Conservation (phyloP, 2,329 filamentous ascomycete genomes). For the Ophiostoma perfectum region DNA sequence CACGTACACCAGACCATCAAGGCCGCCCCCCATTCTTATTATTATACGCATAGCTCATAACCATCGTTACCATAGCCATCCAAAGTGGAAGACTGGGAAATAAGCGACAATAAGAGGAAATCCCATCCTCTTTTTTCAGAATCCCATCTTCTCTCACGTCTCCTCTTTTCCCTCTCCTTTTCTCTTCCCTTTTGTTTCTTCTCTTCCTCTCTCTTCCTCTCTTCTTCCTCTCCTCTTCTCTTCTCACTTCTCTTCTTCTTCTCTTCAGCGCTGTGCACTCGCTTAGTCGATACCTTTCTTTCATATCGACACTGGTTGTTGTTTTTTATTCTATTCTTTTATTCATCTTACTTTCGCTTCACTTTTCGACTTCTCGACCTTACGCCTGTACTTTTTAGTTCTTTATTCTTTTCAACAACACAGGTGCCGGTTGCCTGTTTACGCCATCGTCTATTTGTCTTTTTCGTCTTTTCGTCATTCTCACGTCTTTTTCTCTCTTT, state of each 20-base stretch:
- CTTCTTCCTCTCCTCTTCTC: not conserved
- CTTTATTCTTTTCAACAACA: constrained; percentile 26
- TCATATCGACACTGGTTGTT: constrained; percentile 43
- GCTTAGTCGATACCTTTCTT: constrained; percentile 49
- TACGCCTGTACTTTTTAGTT: constrained; percentile 25
- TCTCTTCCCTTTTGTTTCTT: constrained; percentile 17
- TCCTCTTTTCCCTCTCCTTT: constrained; percentile 22
- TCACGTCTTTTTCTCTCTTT: not conserved
- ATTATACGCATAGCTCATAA: constrained; percentile 23
- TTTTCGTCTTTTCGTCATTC: constrained; percentile 29
- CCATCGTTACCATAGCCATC: not conserved
- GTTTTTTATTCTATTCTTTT: constrained; percentile 24
- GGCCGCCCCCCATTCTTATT: too few relatives aligned
- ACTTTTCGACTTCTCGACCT: not conserved
- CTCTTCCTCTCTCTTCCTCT: constrained; percentile 25
- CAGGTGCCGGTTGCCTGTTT: constrained; percentile 4
- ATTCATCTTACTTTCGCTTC: constrained; percentile 21
- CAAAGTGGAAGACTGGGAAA: constrained; percentile 11
- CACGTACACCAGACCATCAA: constrained; percentile 25
- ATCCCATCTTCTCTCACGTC: constrained; percentile 23
- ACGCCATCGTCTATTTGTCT: constrained; percentile 18
- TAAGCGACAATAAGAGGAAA: constrained; percentile 1
- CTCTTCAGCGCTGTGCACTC: constrained; percentile 46
- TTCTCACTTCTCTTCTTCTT: constrained; percentile 25
- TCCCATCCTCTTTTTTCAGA: constrained; percentile 7